phyloP scores from a whole-genome alignment of 371 early-diverging fungal genomes.

The Batkoa obscura region DNA sequence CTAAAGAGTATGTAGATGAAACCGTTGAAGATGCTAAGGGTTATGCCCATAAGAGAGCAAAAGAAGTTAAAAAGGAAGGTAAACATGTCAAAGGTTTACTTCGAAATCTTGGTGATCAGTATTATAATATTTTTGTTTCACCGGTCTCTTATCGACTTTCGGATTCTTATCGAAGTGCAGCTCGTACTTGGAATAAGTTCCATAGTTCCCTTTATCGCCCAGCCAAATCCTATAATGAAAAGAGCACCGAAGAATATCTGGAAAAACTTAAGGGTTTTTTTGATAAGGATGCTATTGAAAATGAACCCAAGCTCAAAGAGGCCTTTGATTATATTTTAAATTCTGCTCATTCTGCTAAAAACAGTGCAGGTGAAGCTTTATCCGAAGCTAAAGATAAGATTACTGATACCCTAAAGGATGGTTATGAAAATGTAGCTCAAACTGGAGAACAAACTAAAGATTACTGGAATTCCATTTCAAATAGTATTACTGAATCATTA shows the following conservation, averaged over 20 bases:
- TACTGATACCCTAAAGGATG: neutral
- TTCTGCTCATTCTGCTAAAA: neutral
- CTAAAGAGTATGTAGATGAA: no score
- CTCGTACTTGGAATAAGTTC: neutral
- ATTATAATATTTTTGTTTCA: no score
- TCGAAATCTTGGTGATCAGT: no score
- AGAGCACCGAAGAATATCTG: neutral
- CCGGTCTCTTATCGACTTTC: no score
- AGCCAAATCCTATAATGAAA: neutral
- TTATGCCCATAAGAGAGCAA: no score
- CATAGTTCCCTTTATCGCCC: neutral
- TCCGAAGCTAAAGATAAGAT: neutral
- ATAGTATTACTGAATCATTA: neutral
- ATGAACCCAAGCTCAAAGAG: neutral
- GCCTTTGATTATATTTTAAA: neutral
- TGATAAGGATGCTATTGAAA: neutral
- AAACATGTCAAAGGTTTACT: no score
- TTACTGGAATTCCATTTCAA: neutral
- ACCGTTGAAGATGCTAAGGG: no score
- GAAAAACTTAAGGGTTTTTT: no score
- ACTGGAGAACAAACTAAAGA: neutral
- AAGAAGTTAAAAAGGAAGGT: no score
- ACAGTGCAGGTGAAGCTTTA: neutral
- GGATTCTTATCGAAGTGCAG: neutral
- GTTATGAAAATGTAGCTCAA: neutral